These are phyloP conservation scores for Aspergillus sojae DNA, from an alignment of 2,329 filamentous ascomycete genomes.

Conservation along the genomic window DNA sequence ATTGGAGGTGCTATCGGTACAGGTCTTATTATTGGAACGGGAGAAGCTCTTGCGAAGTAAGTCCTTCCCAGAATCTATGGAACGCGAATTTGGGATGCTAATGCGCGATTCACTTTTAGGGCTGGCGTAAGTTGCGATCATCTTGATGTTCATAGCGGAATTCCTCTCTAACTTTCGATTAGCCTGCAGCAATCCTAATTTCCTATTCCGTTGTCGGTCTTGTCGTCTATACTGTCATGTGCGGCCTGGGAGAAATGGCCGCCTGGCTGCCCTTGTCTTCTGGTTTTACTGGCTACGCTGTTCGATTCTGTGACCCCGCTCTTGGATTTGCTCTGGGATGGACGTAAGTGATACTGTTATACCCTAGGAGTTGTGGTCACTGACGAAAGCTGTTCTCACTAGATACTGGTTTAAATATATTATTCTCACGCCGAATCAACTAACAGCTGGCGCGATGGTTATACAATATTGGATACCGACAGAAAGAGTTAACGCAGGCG, in stretches of 20 bases:
- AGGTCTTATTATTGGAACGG: conserved; percentile 46
- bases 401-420: conserved; percentile 74
- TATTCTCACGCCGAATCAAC: conserved; percentile 81
- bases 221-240: conserved; percentile 80
- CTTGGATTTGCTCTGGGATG: conserved; percentile 78
- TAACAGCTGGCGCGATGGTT: conserved; percentile 77
- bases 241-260: conserved; percentile 80
- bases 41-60: conserved; percentile 41
- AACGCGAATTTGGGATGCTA: conserved; percentile 14
- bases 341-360: conserved; percentile 51
- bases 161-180: conserved; percentile 13
- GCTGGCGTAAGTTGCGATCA: conserved; percentile 38
- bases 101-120: conserved; percentile 23
- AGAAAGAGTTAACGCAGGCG: conserved; percentile 71
- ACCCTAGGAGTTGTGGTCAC: conserved; percentile 10
- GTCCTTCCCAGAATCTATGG: conserved; percentile 4
- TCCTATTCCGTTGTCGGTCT: conserved; percentile 49
- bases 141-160: background rate
- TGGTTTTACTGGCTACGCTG: conserved; percentile 80
- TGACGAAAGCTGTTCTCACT: conserved; percentile 8
- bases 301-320: conserved; percentile 77
- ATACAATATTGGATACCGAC: conserved; percentile 74
- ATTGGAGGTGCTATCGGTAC: conserved; percentile 49
- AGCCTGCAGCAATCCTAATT: conserved; percentile 47
- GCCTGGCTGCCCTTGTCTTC: conserved; percentile 76